Conservation (phyloP, 2,329 filamentous ascomycete species). For the Venturiaceae sp. region DNA sequence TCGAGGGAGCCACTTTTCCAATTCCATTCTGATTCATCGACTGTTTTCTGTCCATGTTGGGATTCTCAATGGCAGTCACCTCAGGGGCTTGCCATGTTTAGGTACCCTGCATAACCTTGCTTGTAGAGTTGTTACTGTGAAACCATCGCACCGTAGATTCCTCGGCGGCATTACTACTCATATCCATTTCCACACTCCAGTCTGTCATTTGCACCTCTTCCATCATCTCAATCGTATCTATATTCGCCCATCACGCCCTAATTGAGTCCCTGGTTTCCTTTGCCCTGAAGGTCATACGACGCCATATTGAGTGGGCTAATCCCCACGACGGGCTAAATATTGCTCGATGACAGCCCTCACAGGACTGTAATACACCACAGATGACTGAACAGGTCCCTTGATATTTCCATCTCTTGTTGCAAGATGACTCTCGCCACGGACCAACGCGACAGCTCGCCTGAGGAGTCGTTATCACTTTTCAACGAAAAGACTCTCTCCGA, state of each 20-base stretch:
- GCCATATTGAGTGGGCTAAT: background rate
- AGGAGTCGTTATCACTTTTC: slow-evolving; percentile 1
- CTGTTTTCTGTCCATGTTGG: background rate
- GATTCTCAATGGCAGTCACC: background rate
- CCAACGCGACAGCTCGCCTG: background rate
- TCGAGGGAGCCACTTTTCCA: background rate
- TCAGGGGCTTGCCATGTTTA: background rate
- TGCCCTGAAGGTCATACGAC: background rate
- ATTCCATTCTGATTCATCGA: background rate
- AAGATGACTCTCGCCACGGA: background rate
- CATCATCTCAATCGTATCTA: background rate
- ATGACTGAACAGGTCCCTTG: background rate
- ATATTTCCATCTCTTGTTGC: background rate
- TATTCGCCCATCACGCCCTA: background rate
- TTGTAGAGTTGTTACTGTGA: background rate
- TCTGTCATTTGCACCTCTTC: background rate
- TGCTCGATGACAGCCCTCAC: background rate
- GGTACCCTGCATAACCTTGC: background rate
- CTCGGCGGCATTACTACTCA: background rate
- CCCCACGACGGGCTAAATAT: background rate
- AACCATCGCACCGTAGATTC: background rate
- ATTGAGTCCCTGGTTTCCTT: background rate
- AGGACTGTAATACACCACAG: background rate
- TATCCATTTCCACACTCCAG: too few relatives aligned
- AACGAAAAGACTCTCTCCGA: slow-evolving; percentile 2